Conservation (phyloP, 2,329 filamentous ascomycete genomes). For the Aureobasidium leucospermi region DNA sequence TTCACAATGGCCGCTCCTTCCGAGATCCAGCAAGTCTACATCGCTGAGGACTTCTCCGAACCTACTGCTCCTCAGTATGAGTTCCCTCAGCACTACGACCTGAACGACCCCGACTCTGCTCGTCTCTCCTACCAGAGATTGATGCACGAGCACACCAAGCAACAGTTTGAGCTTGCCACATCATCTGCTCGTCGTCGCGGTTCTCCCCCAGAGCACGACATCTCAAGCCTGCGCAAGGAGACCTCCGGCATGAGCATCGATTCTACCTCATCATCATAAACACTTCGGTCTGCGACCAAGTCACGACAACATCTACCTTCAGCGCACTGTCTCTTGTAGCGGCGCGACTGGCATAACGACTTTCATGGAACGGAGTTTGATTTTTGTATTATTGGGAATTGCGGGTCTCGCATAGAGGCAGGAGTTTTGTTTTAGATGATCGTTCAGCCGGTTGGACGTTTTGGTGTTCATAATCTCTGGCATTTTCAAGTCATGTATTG, state of each 20-base stretch:
- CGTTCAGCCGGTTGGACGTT: constrained; percentile 2
- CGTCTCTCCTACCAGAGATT: constrained; percentile 40
- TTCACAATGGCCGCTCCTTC: constrained; percentile 23
- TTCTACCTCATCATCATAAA: constrained; percentile 21
- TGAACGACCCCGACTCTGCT: constrained; percentile 33
- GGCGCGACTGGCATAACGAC: neutral
- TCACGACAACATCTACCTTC: neutral
- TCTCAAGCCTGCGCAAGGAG: constrained; percentile 20
- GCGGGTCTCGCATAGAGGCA: neutral
- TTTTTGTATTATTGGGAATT: neutral
- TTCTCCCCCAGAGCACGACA: constrained; percentile 17
- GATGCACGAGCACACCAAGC: constrained; percentile 45
- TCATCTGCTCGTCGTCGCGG: constrained; percentile 38
- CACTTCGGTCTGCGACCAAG: neutral
- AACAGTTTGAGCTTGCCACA: constrained; percentile 39
- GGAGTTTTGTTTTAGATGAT: neutral
- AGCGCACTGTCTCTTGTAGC: neutral
- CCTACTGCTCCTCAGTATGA: constrained; percentile 36
- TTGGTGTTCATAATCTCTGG: neutral
- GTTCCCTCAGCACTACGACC: constrained; percentile 37
- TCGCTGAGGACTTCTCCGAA: constrained; percentile 33
- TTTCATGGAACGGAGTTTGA: constrained; percentile 3
- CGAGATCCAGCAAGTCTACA: constrained; percentile 27
- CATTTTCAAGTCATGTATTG: neutral
- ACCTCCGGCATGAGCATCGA: constrained; percentile 22